Base-by-base conservation (phyloP, 2,329 filamentous ascomycete genomes). In the Calonectria pseudoturangicola region DNA sequence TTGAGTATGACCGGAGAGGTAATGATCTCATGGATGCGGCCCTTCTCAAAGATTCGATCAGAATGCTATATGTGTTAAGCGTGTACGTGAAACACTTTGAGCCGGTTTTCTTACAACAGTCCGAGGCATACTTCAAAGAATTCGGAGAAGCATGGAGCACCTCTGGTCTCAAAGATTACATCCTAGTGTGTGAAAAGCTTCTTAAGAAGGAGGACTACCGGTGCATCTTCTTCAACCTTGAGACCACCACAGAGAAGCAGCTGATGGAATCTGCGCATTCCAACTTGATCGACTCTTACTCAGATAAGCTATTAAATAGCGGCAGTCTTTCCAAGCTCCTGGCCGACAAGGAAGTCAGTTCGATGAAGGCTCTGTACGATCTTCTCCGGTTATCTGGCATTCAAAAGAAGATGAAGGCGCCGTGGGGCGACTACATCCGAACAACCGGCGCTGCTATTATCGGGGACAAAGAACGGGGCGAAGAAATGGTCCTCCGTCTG, bases 401-500 rank as follows among this genome's bases (percentile, higher is more conserved):
- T 9, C 93, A 95, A 33, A 88, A 89, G 76, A 90, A 91, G 73
- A 86, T 99, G 48, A 93, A 92, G 76, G 82, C 87, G 4, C 91
- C 95, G 0, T 98, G 98, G 88, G 91, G 91, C 77, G 89, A 90
- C 41, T 98, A 97, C 85, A 96, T 98, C 67, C 89, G 92, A 62
- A 87, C 89, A 27, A 91, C 94, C 5, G 97, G 97, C 0, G 90
- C 92, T 0, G 85, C 84, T 2, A 96, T 99, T 70, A 93, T 98
- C 6, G 92, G 94, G 72, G 94, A 98, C 80, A 93, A 93, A 63
- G 91, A 93, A 41, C 91, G 93, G 45, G 92, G 93, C 60, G 92
- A 95, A 21, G 92, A 95, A 63, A 98, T 99, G 96, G 92, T 99
- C 1, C 86, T 95, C 6, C 91, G 94, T 41, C 87, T 99, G 5